Evolutionary conservation across 2,329 filamentous ascomycete species (phyloP), one percentile per base, ranked within the genome.

Genomic region (Claviceps paspali): DNA sequence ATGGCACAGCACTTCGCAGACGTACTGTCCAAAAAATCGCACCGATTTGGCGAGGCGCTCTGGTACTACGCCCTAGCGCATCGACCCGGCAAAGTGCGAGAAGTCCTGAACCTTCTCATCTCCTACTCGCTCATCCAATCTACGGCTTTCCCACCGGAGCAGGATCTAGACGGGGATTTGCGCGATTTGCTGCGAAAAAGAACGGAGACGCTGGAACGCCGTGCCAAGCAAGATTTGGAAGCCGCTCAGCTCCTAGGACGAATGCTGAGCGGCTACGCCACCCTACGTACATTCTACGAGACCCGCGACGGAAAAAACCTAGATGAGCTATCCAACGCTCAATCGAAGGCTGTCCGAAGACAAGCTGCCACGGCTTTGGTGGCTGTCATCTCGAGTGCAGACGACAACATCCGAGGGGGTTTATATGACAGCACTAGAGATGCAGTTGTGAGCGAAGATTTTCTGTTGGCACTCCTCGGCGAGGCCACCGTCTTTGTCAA

Each of bases 41-140:
- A 83, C 48, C 73, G 80, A 38, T 95, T 88, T 47, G 88, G 88
- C 38, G 76, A 88, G 45, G 83, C 85, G 1, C 68, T 96, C 15
- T 79, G 91, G 61, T 95, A 92, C 63, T 96, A 91, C 54, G 82
- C 88, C 18, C 74, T 92, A 10, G 82, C 86, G 3, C 86, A 92
- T 51, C 75, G 79, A 19, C 64, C 75, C 2, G 67, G 71, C 44
- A 92, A 88, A 57, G 79, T 95, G 36, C 83, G 83, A 49, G 78
- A 86, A 44, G 82, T 94, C 15, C 70, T 94, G 30, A 83, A 92
- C 52, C 72, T 91, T 3, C 74, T 96, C 36, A 88, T 86, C 47
- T 85, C 85, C 2, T 82, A 86, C 54, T 94, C 82, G 32, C 69
- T 96, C 12, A 71, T 93, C 30, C 82, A 93, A 48, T 94, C 86